Conservation (phyloP, 129 eudicot species). For the Helianthus tuberosus region DNA sequence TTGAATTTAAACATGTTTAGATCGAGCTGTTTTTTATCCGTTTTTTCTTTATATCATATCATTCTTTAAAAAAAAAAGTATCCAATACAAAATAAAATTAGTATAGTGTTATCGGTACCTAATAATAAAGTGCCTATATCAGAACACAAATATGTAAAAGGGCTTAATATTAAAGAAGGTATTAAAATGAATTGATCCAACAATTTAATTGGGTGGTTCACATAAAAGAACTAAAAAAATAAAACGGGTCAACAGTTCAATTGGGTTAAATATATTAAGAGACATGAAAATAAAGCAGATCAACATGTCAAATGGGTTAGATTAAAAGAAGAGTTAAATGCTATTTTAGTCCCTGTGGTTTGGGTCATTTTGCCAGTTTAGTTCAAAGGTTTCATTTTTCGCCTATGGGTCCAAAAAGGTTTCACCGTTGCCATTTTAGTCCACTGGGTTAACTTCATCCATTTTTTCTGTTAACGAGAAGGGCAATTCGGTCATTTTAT, state of each 20-base stretch:
- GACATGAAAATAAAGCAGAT: not conserved
- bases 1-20: not conserved
- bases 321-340: no score
- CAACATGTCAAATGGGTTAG: not conserved
- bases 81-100: not conserved
- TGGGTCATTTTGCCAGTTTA: no score
- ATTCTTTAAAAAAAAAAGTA: not conserved
- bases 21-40: not conserved
- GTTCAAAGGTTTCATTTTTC: no score
- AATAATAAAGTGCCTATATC: not conserved
- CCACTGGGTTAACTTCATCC: no score
- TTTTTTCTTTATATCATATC: not conserved
- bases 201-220: not conserved
- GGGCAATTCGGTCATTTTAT: no score
- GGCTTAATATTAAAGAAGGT: not conserved
- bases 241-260: not conserved
- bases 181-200: not conserved
- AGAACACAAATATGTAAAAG: not conserved
- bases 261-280: not conserved
- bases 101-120: not conserved
- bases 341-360: no score
- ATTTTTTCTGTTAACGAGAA: no score
- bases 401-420: no score
- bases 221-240: not conserved
- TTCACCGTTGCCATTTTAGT: no score